Base-by-base conservation (phyloP, 306 rosid species). In the Fragaria ananassa region DNA sequence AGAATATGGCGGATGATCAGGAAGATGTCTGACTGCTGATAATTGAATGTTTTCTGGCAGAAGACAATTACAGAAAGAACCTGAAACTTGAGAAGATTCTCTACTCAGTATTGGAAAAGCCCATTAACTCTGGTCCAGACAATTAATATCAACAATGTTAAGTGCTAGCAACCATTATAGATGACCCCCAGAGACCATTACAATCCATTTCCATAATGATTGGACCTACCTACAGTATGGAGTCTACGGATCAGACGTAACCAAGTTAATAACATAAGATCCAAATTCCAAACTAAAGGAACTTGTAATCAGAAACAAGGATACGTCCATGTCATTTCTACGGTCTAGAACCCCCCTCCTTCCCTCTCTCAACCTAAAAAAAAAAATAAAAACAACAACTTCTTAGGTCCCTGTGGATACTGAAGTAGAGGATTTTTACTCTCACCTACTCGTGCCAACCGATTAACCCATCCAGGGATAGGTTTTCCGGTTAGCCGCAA, bases 41-140 rank as follows among this genome's bases (percentile, higher is more conserved):
- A 86, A 87, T 75, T 92, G 97, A 77, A 96, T 85, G 87, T 82
- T 88, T 77, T 91, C 97, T 50, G 99, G 99, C 56, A 91, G 94
- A 80, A 96, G 93, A 89, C 99, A 96, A 73, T 91, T 89, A 86
- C 99, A 96, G 84, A 89, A 91, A 79, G 99, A 91, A 86, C 98
- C 99, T 92, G 93, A 81, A 79, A 86, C 71, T 60, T 78, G 61
- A 82, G 78, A 81, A 18, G 42, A 81, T 69, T 9, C 70, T 63
- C 13, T 53, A 78, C 84, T 90, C 81, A 90, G 85, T 57, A 76
- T 81, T 71, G 71, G 74, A 76, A 82, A 79, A 78, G 72, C 75
- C 65, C 45, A 42, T 63, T 25, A 44, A 68, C 5, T 61, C 57
- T 42, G 17, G n/a, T 19, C 47, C 49, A 65, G 70, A 65, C 8